These are phyloP conservation scores for Pestalotiopsis sp. DNA, from an alignment of 2,329 filamentous ascomycete genomes.

Conservation along the genomic window DNA sequence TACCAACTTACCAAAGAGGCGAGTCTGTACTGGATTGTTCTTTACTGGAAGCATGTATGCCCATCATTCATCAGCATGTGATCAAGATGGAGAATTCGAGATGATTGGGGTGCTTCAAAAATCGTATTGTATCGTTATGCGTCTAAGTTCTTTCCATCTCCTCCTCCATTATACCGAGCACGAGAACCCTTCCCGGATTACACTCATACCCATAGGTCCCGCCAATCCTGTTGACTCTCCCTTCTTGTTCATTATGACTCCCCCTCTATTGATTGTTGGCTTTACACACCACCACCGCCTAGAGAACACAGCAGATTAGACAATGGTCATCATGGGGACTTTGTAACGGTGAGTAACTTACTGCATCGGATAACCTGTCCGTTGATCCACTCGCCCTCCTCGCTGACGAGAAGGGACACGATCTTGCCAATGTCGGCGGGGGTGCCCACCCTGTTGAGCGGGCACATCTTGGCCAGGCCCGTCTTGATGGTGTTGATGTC, in stretches of 20 bases:
- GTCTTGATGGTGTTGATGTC: conserved; percentile 55
- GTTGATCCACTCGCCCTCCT: conserved; percentile 68
- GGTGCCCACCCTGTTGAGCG: conserved; percentile 60
- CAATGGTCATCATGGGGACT: background rate
- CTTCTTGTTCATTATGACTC: background rate
- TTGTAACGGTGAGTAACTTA: background rate
- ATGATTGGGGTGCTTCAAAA: too few species aligned
- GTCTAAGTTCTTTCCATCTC: too few species aligned
- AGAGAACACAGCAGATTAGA: background rate
- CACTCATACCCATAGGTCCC: too few species aligned
- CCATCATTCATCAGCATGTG: too few species aligned
- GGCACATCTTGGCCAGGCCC: conserved; percentile 58
- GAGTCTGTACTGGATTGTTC: too few species aligned
- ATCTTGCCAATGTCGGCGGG: conserved; percentile 62
- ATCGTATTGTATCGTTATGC: too few species aligned
- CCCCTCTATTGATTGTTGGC: background rate
- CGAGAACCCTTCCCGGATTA: too few species aligned
- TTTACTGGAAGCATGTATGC: too few species aligned
- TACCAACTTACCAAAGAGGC: too few species aligned
- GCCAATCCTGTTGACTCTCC: too few species aligned
- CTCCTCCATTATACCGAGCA: too few species aligned
- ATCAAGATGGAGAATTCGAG: too few species aligned
- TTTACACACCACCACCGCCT: conserved; percentile 33
- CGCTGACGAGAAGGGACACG: conserved; percentile 57
- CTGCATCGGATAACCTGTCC: conserved; percentile 41